Evolutionary conservation across 805 yeast species (phyloP), one percentile per base, ranked within the genome.

Genomic region (Yamadazyma phyllophila): DNA sequence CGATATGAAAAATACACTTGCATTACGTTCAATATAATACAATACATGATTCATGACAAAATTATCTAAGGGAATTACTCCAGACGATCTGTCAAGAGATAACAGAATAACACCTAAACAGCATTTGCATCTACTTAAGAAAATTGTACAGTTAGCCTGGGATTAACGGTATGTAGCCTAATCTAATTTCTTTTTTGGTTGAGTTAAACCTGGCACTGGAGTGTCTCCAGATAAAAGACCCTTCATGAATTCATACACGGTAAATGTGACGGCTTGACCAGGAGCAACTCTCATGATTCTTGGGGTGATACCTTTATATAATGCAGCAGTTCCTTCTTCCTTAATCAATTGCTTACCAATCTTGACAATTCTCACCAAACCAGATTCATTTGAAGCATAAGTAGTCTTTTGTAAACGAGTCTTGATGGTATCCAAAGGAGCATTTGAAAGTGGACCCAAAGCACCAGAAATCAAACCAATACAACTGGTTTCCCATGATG

Each of bases 281-380:
- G 99, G 97, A 10, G 99, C 99, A 43, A 92, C 99, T 73, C 99
- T 85, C 96, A 92, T 91, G 57, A 92, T 92, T 74, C 99, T 85
- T 57, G 99, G 99, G 17, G 97, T 90, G 63, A 92, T 92, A 72
- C 99, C 99, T 45, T 63, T 63, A 50, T 63, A 63, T 42, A 63
- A 66, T 13, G 76, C 76, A 45, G 65, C 65, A 34, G 62, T 58
- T 44, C 99, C 99, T 70, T 90, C 96, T 73, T 89, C 96, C 63
- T 82, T 83, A 55, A 91, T 73, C 66, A 92, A 77, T 60, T 84
- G 91, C 39, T 73, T 71, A 49, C 95, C 88, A 59, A 94, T 92
- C 64, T 91, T 79, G 32, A 77, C 68, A 57, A 92, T 90, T 68
- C 96, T 81, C 45, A 79, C 81, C 66, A 88, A 64, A 29, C 94